These are phyloP conservation scores for Metschnikowia peoriensis DNA, from an alignment of 805 yeast genomes.

Conservation along the genomic window DNA sequence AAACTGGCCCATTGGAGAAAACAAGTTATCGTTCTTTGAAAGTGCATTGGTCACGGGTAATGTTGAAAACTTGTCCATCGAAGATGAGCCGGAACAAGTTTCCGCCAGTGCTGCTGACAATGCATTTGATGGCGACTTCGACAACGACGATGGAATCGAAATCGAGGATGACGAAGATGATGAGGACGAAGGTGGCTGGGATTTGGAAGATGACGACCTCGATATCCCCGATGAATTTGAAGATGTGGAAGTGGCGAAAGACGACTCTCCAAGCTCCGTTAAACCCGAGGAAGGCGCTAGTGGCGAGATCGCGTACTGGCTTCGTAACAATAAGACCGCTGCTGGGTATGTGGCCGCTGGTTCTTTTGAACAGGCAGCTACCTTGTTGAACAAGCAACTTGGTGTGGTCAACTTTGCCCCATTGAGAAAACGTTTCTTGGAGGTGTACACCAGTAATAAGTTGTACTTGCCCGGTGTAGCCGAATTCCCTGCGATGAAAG, in stretches of 20 bases:
- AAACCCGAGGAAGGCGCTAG: constrained; percentile 31
- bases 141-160: constrained; percentile 16
- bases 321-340: constrained; percentile 82
- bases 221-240: constrained; percentile 50
- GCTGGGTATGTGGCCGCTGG: constrained; percentile 96
- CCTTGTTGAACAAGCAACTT: constrained; percentile 81
- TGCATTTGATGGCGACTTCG: constrained; percentile 17
- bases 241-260: constrained; percentile 27
- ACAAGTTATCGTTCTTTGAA: constrained; percentile 79
- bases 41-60: constrained; percentile 72
- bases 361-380: constrained; percentile 93
- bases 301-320: constrained; percentile 76
- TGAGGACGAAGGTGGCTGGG: constrained; percentile 79
- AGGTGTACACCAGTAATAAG: constrained; percentile 79
- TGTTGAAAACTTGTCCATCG: constrained; percentile 60
- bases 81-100: constrained; percentile 27
- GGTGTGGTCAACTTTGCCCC: constrained; percentile 90
- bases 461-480: constrained; percentile 70
- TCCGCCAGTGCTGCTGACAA: neutral
- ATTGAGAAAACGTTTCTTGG: constrained; percentile 75
- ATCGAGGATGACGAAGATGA: constrained; percentile 32
- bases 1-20: constrained; percentile 82
- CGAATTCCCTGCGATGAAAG: constrained; percentile 68
- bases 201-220: constrained; percentile 72
- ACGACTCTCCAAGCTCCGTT: constrained; percentile 1